A percentile compares a stretch with the other conserved stretches of the same genome.
Evolutionary conservation across 345 rosid species (phyloP).

Genomic region (Ceriops zippeliana): DNA sequence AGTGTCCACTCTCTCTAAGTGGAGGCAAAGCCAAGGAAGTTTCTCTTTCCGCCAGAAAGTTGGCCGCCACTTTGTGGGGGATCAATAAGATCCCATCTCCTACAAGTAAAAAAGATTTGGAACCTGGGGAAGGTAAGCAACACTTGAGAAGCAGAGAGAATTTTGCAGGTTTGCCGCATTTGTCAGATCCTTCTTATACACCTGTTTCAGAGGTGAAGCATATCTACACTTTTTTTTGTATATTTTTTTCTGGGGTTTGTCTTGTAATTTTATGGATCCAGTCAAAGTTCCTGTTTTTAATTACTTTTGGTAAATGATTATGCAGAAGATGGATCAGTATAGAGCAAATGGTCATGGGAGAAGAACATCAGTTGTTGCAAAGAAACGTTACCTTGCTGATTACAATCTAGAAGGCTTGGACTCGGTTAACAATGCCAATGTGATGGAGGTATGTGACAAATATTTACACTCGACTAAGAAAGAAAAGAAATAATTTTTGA

Average conservation of each 20-base stretch:
- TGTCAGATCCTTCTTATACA: constrained; percentile 56
- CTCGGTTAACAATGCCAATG: constrained; percentile 31
- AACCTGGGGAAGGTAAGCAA: constrained; percentile 29
- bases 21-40: constrained; percentile 34
- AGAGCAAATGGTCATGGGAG: constrained; percentile 35
- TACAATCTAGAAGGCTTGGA: constrained; percentile 33
- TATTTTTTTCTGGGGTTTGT: not conserved
- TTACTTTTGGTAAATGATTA: constrained; percentile 2
- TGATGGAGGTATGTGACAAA: constrained; percentile 42
- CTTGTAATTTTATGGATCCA: not conserved
- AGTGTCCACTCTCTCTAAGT: constrained; percentile 16
- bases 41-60: constrained; percentile 70
- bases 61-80: constrained; percentile 89
- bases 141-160: constrained; percentile 32
- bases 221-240: not conserved
- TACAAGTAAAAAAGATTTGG: constrained; percentile 22
- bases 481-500: not conserved
- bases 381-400: constrained; percentile 39
- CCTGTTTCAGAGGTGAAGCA: constrained; percentile 51
- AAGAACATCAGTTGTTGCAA: constrained; percentile 37
- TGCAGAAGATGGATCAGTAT: constrained; percentile 42
- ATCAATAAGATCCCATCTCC: constrained; percentile 57
- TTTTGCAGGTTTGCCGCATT: constrained; percentile 29
- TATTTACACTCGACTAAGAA: not conserved
- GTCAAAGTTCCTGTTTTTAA: not conserved